Evolutionary conservation across 768 basidiomycete genomes (phyloP), one percentile per base, ranked within the genome.

Genomic region (Auricularia auricula-judae): DNA sequence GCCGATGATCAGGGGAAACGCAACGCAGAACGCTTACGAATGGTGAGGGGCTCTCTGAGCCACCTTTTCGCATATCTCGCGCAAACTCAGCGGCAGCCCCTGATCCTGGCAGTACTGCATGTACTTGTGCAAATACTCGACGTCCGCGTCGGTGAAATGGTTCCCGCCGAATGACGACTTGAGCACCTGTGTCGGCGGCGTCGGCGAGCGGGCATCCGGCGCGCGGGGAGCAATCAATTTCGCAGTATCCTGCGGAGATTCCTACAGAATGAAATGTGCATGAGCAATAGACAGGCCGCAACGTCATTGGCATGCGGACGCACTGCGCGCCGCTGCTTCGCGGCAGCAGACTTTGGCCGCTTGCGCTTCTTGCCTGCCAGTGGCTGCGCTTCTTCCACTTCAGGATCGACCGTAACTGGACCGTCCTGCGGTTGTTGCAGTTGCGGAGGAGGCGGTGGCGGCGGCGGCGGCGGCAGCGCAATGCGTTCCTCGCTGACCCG

Each of bases 111-210:
- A 93, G 69, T 91, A 93, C 68, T 92, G 89, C 58, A 93, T 93
- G 71, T 93, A 93, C 71, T 85, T 87, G 71, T 91, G 91, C 66
- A 93, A 80, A 72, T 93, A 93, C 42, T 83, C 64, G 51, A 93
- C 84, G 71, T 93, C 91, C 60, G 93, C 91, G 1, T 86, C 80
- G 0, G 91, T 93, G 70, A 93, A 93, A 44, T 92, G 72, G 71
- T 93, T 93, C 14, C 91, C 91, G 54, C 91, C 91, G 70, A 92
- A 93, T 0, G 91, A 92, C 70, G 91, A 93, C 75, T 91, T 92
- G 71, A 93, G 86, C 23, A 92, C 86, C 16, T 90, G 84, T 4
- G 82, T 84, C 21, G 91, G 91, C 12, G 91, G 91, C 0, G 89
- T 90, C 3, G 91, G 91, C 29, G 91, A 93, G 2, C 91, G 83